Conservation (phyloP, 116 monocot species). For the Trichopus zeylanicus region DNA sequence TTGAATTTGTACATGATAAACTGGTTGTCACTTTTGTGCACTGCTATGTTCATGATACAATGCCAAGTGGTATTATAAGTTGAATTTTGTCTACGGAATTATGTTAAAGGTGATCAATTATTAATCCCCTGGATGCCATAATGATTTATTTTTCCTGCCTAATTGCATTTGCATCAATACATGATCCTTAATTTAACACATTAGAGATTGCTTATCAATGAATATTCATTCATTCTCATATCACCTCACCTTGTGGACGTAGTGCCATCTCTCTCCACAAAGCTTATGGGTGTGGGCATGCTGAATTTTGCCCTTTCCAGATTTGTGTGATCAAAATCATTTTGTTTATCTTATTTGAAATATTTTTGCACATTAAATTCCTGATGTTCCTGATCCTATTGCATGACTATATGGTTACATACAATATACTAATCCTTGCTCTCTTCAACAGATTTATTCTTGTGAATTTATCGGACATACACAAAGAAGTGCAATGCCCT, state of each 20-base stretch:
- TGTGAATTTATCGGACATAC: constrained; percentile 40
- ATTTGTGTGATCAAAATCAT: neutral
- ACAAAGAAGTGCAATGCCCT: constrained; percentile 60
- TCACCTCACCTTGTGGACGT: neutral
- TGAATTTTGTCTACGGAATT: too few relatives aligned
- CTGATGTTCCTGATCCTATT: neutral
- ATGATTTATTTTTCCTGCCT: too few relatives aligned
- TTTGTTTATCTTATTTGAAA: neutral
- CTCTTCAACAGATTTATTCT: constrained; percentile 23
- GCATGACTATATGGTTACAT: neutral
- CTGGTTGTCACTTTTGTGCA: too few relatives aligned
- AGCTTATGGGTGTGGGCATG: neutral
- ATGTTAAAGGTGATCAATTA: too few relatives aligned
- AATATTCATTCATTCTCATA: neutral
- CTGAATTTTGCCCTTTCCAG: neutral
- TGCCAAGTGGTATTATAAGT: too few relatives aligned
- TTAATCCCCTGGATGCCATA: too few relatives aligned
- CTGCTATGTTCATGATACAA: too few relatives aligned
- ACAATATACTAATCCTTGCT: neutral
- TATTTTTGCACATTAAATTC: neutral
- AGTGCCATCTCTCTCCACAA: neutral
- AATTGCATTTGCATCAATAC: too few relatives aligned
- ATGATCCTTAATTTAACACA: too few relatives aligned
- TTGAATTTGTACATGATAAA: too few relatives aligned
- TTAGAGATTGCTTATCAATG: too few relatives aligned